phyloP scores from a whole-genome alignment of 2,329 filamentous ascomycete species.

The Talaromyces islandicus region DNA sequence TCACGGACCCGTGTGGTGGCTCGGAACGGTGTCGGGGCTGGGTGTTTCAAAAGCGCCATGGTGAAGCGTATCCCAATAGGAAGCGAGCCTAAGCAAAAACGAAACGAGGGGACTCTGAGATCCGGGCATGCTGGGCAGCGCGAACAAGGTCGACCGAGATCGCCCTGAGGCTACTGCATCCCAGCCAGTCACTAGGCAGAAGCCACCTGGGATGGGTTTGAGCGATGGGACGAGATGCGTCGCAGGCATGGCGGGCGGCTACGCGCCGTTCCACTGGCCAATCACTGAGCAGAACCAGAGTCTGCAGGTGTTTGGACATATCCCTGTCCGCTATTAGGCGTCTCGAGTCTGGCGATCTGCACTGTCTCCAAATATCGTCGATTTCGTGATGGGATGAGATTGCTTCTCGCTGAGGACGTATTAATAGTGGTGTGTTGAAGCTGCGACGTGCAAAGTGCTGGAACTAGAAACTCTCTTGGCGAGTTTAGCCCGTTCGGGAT shows the following conservation, averaged over 20 bases:
- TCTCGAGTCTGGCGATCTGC: neutral
- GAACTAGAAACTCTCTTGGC: neutral
- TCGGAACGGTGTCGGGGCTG: neutral
- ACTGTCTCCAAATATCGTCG: neutral
- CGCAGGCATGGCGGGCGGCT: neutral
- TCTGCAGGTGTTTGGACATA: neutral
- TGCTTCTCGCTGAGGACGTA: neutral
- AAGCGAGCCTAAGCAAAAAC: neutral
- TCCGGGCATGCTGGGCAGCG: neutral
- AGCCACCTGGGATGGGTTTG: neutral
- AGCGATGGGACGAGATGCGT: neutral
- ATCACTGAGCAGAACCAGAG: neutral
- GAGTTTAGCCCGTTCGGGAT: neutral
- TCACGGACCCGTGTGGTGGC: neutral
- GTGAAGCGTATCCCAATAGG: constrained; percentile 1
- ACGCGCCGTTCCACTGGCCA: constrained; percentile 3
- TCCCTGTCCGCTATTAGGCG: neutral
- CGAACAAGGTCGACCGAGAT: neutral
- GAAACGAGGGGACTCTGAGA: neutral
- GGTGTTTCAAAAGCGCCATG: constrained; percentile 8
- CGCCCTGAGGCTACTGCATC: neutral
- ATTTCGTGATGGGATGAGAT: neutral
- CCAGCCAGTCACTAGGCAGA: neutral
- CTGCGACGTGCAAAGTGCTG: neutral
- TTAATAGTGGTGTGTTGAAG: neutral